Conservation (phyloP, 805 yeast species). For the Starmerella sp. region DNA sequence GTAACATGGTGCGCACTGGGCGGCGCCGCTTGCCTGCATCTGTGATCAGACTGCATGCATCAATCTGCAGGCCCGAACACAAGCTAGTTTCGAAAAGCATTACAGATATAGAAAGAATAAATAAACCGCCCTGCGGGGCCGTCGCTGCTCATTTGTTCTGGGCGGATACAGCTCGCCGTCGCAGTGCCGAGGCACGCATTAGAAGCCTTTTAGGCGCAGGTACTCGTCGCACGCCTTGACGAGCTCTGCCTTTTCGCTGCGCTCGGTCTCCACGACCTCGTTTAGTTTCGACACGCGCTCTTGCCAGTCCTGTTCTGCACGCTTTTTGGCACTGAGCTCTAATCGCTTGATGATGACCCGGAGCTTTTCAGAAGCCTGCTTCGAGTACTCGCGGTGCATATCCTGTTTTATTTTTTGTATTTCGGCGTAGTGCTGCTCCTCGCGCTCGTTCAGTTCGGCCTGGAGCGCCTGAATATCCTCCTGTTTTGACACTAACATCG, state of each 20-base stretch:
- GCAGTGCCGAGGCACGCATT: neutral
- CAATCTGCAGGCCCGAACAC: too few relatives aligned
- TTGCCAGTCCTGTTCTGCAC: slow-evolving; percentile 19
- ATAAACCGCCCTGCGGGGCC: neutral
- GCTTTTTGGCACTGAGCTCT: neutral
- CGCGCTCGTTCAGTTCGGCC: neutral
- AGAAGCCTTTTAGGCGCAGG: slow-evolving; percentile 13
- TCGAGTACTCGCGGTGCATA: slow-evolving; percentile 7
- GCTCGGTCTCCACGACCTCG: slow-evolving; percentile 40
- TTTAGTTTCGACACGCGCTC: slow-evolving; percentile 38
- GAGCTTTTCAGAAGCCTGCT: slow-evolving; percentile 12
- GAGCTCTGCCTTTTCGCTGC: slow-evolving; percentile 47
- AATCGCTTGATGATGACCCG: neutral
- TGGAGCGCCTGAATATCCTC: slow-evolving; percentile 1
- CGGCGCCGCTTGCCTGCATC: too few relatives aligned
- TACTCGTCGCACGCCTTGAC: slow-evolving; percentile 40
- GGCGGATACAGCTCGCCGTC: too few relatives aligned
- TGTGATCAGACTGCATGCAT: too few relatives aligned
- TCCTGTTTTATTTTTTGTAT: neutral
- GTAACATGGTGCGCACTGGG: too few relatives aligned
- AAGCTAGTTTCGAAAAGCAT: neutral
- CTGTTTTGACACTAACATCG: neutral
- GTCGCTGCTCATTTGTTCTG: too few relatives aligned
- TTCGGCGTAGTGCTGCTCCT: neutral
- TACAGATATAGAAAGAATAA: neutral